These are phyloP conservation scores for Aaosphaeria arxii DNA, from an alignment of 2,329 filamentous ascomycete genomes.

Conservation along the genomic window DNA sequence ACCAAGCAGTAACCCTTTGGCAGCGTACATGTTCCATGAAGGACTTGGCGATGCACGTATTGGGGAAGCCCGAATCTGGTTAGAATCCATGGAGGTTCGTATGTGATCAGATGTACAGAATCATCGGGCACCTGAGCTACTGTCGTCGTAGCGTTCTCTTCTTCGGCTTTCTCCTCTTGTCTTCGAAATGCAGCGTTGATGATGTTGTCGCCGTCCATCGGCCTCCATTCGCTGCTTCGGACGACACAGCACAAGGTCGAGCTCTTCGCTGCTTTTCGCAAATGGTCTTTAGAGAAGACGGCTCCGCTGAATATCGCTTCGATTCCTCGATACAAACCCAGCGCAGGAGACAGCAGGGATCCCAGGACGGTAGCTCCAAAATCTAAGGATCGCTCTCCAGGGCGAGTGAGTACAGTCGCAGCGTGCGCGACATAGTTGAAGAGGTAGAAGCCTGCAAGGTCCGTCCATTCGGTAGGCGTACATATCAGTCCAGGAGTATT, in stretches of 20 bases:
- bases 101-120: slow-evolving; percentile 8
- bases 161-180: neutral
- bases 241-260: slow-evolving; percentile 29
- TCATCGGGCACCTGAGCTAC: neutral
- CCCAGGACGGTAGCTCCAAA: slow-evolving; percentile 11
- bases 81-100: slow-evolving; percentile 12
- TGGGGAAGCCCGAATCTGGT: slow-evolving; percentile 12
- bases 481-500: slow-evolving; percentile 18
- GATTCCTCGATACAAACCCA: slow-evolving; percentile 23
- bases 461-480: slow-evolving; percentile 20
- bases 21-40: slow-evolving; percentile 14
- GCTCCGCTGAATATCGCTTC: slow-evolving; percentile 16
- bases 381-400: slow-evolving; percentile 21
- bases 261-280: slow-evolving; percentile 23
- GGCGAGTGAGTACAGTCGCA: slow-evolving; percentile 28
- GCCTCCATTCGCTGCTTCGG: slow-evolving; percentile 16
- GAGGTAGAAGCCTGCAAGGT: slow-evolving; percentile 29
- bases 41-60: slow-evolving; percentile 13
- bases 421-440: slow-evolving; percentile 38
- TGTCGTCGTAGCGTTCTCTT: neutral
- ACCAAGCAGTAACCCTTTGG: slow-evolving; percentile 14
- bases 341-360: slow-evolving; percentile 20
- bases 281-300: slow-evolving; percentile 2
- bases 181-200: neutral
- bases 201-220: neutral